Base-by-base conservation (phyloP, 306 rosid genomes). In the Cucumis hystrix region DNA sequence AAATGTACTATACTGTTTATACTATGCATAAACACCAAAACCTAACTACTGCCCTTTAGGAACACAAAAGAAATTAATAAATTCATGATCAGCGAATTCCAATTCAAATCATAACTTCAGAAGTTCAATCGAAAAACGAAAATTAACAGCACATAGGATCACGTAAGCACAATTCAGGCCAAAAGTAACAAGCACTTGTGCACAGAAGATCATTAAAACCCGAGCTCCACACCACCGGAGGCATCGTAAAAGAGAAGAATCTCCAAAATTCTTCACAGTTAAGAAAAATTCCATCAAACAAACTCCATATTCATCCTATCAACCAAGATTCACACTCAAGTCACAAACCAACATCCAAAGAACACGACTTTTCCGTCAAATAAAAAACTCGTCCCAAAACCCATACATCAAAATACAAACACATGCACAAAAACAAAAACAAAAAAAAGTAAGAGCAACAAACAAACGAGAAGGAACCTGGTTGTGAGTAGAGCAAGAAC, bases 401-500 rank as follows among this genome's bases (percentile, higher is more conserved):
- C 47, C 69, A 61, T 23, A 79, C 55, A 28, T 16, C 79, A 60
- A 61, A 66, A 28, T 41, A 21, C 57, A 13, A 66, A 68, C 14
- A 35, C 16, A 49, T 10, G 17, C 25, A 35, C 2, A 40, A 30
- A 77, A 16, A 69, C 3, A 45, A 9, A 8, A 40, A 40, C 10
- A 9, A 4, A 47, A 3, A 47, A 6, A 16, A 66, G 33, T 43
- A 28, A 10, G 25, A 13, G 18, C 2, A 8, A 10, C 25, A 75
- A 35, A 76, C 41, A 21, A 6, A 18, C 17, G 79, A 60, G 39
- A 35, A 79, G 25, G 57, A 76, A 91, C 98, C 97, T 92, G 71
- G 79, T 30, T 33, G 97, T 86, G 60, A 95, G 97, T 40, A 90
- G 88, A 83, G 99, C 89, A 60, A 95, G 91, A 78, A 92, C 87